Conservation (phyloP, 257 asterid species). For the Buddleja alternifolia region DNA sequence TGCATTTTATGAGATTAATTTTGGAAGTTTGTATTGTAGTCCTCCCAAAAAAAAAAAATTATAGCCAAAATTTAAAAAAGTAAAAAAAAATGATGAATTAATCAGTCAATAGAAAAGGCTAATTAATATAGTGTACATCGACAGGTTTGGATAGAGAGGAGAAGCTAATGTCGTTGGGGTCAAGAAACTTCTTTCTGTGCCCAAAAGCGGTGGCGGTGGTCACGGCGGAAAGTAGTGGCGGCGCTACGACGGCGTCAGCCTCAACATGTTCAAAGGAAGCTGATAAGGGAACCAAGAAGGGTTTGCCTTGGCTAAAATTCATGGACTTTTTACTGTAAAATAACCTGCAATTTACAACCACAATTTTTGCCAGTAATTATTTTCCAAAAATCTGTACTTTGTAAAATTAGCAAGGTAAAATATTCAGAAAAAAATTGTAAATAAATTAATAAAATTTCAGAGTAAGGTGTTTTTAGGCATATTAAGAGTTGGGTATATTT, state of each 20-base stretch:
- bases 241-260: slow-evolving; percentile 12
- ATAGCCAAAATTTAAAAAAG: too few species aligned
- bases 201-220: slow-evolving; percentile 36
- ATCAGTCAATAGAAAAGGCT: background rate
- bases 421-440: too few species aligned
- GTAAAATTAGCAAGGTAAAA: too few species aligned
- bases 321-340: slow-evolving; percentile 61
- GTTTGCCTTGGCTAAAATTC: slow-evolving; percentile 60
- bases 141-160: slow-evolving; percentile 72
- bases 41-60: too few species aligned
- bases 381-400: background rate
- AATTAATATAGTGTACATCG: background rate
- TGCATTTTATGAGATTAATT: too few species aligned
- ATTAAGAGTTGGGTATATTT: too few species aligned
- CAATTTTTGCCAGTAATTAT: background rate
- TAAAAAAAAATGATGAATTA: background rate
- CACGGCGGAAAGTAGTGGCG: slow-evolving; percentile 21
- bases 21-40: too few species aligned
- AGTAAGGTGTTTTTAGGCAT: background rate
- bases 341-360: background rate
- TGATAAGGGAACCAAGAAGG: slow-evolving; percentile 37
- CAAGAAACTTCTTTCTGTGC: slow-evolving; percentile 79
- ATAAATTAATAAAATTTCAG: background rate
- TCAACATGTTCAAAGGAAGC: slow-evolving; percentile 65
- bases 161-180: slow-evolving; percentile 65